Evolutionary conservation across 345 rosid genomes (phyloP).

Genomic region (Eucalyptus erythrocorys): DNA sequence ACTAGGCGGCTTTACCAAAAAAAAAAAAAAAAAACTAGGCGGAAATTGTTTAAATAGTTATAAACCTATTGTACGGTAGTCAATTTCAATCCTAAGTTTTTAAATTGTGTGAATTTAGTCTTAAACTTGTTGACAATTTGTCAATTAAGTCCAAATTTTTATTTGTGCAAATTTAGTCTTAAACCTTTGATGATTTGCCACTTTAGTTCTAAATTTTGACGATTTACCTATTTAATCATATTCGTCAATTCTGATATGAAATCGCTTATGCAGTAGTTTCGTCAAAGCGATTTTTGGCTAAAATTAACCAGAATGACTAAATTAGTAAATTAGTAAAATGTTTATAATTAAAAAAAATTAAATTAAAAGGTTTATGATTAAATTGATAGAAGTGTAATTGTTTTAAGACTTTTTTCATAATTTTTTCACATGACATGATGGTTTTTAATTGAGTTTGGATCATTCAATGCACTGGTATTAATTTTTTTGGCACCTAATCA

Average conservation of each 20-base stretch:
- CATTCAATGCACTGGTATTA: not conserved
- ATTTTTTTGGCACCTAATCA: not conserved
- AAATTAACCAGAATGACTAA: too few relatives aligned
- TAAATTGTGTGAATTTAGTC: not conserved
- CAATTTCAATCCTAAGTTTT: not conserved
- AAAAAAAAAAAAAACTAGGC: too few relatives aligned
- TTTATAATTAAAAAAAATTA: too few relatives aligned
- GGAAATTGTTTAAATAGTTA: too few relatives aligned
- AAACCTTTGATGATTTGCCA: not conserved
- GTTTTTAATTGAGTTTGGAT: not conserved
- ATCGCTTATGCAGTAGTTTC: fast-evolving
- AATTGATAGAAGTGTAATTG: fast-evolving
- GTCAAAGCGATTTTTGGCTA: fast-evolving
- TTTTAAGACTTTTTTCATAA: not conserved
- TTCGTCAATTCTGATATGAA: not conserved
- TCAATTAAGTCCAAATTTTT: too few relatives aligned
- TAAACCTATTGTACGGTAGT: not conserved
- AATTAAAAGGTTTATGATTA: too few relatives aligned
- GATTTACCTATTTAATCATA: too few relatives aligned
- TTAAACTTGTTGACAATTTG: not conserved
- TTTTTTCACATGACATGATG: too few relatives aligned
- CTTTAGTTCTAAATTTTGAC: not conserved
- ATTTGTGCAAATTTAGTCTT: not conserved
- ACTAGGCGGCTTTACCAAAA: too few relatives aligned
- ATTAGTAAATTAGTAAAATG: too few relatives aligned